A percentile compares a stretch with the other conserved stretches of the same genome.
phyloP scores from a whole-genome alignment of 1,284 basidiomycete genomes.

The Irpex sp. region DNA sequence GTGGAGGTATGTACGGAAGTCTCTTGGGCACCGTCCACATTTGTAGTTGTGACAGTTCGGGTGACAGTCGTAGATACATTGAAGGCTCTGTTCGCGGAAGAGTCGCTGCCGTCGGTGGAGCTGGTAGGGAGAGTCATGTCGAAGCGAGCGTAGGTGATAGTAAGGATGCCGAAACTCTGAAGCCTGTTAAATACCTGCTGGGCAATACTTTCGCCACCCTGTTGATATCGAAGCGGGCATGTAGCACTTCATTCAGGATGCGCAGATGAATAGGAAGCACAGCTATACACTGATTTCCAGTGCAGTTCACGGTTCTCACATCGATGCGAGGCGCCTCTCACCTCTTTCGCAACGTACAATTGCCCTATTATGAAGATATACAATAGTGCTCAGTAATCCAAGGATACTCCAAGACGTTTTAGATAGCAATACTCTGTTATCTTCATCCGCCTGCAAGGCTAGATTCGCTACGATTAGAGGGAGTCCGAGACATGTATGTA shows the following conservation, averaged over 20 bases:
- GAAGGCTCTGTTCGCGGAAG: not conserved
- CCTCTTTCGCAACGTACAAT: too few relatives aligned
- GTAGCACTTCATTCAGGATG: too few relatives aligned
- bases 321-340: too few relatives aligned
- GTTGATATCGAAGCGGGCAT: too few relatives aligned
- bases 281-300: too few relatives aligned
- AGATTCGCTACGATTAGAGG: constrained; percentile 47
- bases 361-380: not conserved
- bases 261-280: too few relatives aligned
- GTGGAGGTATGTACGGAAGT: not conserved
- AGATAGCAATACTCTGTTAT: constrained; percentile 11
- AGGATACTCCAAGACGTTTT: constrained; percentile 2
- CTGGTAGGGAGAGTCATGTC: not conserved
- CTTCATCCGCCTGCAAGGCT: constrained; percentile 36
- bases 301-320: too few relatives aligned
- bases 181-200: too few relatives aligned
- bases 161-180: too few relatives aligned
- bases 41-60: not conserved
- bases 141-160: too few relatives aligned
- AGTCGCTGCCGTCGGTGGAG: not conserved
- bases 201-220: too few relatives aligned
- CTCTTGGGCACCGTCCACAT: not conserved
- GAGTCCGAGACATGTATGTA: constrained; percentile 33
- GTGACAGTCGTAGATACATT: not conserved
- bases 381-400: not conserved